Evolutionary conservation across 1,139 yeast species (phyloP), one percentile per base, ranked within the genome.

Genomic region (Williopsis jadinii): DNA sequence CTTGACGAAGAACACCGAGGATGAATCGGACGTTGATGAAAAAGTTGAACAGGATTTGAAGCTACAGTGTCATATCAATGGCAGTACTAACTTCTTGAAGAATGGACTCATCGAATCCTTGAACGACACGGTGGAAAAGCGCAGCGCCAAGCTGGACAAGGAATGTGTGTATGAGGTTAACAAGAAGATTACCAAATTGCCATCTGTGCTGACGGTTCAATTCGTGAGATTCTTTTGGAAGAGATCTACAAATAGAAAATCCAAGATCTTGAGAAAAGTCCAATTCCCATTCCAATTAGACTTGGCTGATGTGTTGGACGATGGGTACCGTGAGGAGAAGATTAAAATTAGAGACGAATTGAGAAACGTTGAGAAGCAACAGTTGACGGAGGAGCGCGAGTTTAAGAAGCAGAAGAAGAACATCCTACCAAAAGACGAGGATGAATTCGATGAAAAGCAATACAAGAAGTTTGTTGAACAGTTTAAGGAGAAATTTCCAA

Each of bases 221-320:
- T 92, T 85, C 63, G 94, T 92, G 51, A 75, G 99, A 56, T 92
- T 92, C 61, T 92, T 80, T 63, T 92, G 98, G 98, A 85, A 94
- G 61, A 76, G 92, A 56, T 95, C 92, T 46, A 85, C 95, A 9
- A 80, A 78, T 52, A 85, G 84, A 65, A 92, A 92, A 67, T 84
- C 95, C 30, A 92, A 92, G 67, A 92, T 92, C 60, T 70, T 92
- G 61, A 80, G 98, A 59, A 88, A 83, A 64, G 98, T 92, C 28
- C 86, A 83, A 49, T 92, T 94, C 64, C 99, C 99, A 36, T 85
- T 88, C 64, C 94, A 85, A 60, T 70, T 90, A 45, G 99, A 92
- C 60, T 72, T 88, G 36, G 75, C 92, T 12, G 97, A 90, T 56
- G 69, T 90, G 66, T 73, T 94, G 53, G 88, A 88, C 47, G 88